These are phyloP conservation scores for Russula ochroleuca DNA, from an alignment of 768 basidiomycete genomes.

Conservation along the genomic window DNA sequence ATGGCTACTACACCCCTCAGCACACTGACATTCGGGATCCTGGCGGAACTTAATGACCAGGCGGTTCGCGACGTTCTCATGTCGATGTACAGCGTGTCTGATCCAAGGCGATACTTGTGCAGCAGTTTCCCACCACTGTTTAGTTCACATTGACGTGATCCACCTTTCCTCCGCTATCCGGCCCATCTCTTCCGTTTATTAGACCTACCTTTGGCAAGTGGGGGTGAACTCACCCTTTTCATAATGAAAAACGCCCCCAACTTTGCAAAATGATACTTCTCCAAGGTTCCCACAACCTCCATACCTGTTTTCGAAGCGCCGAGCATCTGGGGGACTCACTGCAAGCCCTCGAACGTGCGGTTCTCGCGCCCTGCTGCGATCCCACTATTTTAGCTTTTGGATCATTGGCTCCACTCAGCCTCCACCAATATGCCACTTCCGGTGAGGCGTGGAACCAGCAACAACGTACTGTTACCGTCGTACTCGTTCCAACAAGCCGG, in stretches of 20 bases:
- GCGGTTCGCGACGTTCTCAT: neutral
- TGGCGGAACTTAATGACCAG: neutral
- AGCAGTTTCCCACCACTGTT: neutral
- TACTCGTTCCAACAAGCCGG: neutral
- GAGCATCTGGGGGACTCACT: neutral
- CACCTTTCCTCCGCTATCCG: neutral
- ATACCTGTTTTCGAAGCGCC: neutral
- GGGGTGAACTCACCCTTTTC: neutral
- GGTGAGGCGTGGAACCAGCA: neutral
- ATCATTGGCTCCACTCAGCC: neutral
- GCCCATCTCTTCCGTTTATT: conserved; percentile 2
- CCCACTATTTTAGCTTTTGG: neutral
- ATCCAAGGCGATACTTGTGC: neutral
- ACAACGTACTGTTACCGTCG: neutral
- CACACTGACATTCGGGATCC: neutral
- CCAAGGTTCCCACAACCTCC: conserved; percentile 1
- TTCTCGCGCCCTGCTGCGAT: neutral
- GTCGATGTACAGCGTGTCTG: neutral
- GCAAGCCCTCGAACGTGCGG: conserved; percentile 13
- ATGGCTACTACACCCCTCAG: neutral
- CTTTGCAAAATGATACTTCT: neutral
- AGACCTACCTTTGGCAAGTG: neutral
- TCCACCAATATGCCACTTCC: neutral
- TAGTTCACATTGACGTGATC: conserved; percentile 1
- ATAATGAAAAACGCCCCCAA: conserved; percentile 1